These are phyloP conservation scores for Boletus speciosus DNA, from an alignment of 768 basidiomycete genomes.

Conservation along the genomic window DNA sequence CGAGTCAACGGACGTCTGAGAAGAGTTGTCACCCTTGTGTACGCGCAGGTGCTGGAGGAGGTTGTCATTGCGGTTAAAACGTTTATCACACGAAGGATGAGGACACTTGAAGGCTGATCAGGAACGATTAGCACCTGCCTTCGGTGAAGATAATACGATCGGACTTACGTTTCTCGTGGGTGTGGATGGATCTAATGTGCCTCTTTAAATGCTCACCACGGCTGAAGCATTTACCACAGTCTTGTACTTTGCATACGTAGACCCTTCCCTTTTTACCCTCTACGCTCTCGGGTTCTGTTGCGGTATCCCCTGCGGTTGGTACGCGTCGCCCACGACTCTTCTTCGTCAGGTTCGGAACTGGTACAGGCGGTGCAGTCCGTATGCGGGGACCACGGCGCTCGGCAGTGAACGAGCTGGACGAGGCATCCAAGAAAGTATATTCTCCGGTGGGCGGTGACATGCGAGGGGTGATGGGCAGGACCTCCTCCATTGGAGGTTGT, in stretches of 20 bases:
- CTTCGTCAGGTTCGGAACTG: constrained; percentile 76
- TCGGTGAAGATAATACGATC: constrained; percentile 17
- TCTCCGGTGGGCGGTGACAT: constrained; percentile 31
- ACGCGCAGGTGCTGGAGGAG: constrained; percentile 76
- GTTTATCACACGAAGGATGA: constrained; percentile 61
- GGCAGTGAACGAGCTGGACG: constrained; percentile 34
- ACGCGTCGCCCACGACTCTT: constrained; percentile 77
- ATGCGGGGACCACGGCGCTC: constrained; percentile 47
- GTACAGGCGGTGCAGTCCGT: constrained; percentile 58
- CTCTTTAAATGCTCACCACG: constrained; percentile 75
- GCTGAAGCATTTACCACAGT: constrained; percentile 70
- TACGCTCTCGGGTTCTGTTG: constrained; percentile 20
- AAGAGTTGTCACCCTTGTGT: constrained; percentile 45
- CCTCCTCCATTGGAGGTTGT: constrained; percentile 7
- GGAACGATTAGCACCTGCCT: constrained; percentile 21
- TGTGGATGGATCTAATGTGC: constrained; percentile 72
- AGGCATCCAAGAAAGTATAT: constrained; percentile 34
- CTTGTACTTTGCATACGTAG: constrained; percentile 64
- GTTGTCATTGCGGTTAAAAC: constrained; percentile 78
- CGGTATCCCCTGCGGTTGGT: constrained; percentile 44
- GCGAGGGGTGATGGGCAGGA: constrained; percentile 5
- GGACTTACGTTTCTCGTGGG: constrained; percentile 71
- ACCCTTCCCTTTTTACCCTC: constrained; percentile 35
- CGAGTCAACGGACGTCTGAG: constrained; percentile 33
- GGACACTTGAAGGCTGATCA: constrained; percentile 69